Evolutionary conservation across 352 stramenopile genomes (phyloP).

Genomic region (Phytophthora tentaculata): DNA sequence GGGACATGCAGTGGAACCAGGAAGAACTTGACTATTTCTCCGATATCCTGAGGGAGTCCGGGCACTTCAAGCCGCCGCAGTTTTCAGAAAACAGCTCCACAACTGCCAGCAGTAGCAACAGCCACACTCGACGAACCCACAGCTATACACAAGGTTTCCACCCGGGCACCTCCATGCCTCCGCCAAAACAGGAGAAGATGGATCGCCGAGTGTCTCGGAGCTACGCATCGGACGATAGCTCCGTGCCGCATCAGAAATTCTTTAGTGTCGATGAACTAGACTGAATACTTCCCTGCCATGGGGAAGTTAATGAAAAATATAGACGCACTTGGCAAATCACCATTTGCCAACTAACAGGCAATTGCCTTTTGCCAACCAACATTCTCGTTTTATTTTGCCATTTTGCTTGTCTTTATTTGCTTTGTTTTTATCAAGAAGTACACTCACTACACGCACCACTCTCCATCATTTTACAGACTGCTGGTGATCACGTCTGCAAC

Average conservation of each 20-base stretch:
- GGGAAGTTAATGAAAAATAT: background rate
- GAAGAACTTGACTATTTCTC: slow-evolving; percentile 46
- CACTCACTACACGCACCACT: slow-evolving; percentile 16
- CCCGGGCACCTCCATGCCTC: slow-evolving; percentile 16
- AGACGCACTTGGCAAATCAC: background rate
- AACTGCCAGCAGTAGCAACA: slow-evolving; percentile 9
- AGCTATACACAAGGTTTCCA: slow-evolving; percentile 18
- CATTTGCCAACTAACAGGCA: background rate
- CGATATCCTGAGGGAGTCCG: slow-evolving; percentile 32
- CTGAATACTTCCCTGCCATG: slow-evolving; percentile 9
- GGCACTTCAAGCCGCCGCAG: slow-evolving; percentile 26
- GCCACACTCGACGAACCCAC: slow-evolving; percentile 12
- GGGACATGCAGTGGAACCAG: slow-evolving; percentile 48
- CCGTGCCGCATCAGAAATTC: slow-evolving; percentile 34
- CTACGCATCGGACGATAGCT: slow-evolving; percentile 24
- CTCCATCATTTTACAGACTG: slow-evolving; percentile 30
- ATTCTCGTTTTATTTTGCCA: background rate
- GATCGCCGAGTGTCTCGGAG: slow-evolving; percentile 13
- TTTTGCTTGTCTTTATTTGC: slow-evolving; percentile 13
- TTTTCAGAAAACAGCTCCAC: slow-evolving; percentile 6
- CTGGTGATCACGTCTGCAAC: slow-evolving; percentile 72
- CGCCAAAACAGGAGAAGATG: slow-evolving; percentile 10
- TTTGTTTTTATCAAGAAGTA: slow-evolving; percentile 14
- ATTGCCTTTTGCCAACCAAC: background rate
- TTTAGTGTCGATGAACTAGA: slow-evolving; percentile 72